Conservation (phyloP, 345 rosid species). For the Chamaenerion angustifolium region DNA sequence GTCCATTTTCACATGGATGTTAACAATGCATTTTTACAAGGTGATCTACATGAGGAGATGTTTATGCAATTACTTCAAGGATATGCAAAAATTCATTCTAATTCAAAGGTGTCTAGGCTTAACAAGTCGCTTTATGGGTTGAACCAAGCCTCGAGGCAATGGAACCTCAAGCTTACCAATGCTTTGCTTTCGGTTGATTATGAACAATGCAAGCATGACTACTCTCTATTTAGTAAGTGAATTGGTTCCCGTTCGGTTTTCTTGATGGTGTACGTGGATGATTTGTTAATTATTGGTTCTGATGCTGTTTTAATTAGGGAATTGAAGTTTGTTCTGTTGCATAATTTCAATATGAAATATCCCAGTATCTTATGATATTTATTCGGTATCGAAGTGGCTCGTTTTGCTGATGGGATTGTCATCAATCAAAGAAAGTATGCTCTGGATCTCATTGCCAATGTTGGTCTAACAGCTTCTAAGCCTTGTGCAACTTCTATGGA, state of each 20-base stretch:
- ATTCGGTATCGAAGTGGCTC: neutral
- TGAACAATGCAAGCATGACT: neutral
- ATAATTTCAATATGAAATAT: too few species aligned
- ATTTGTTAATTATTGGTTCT: too few species aligned
- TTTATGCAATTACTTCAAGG: neutral
- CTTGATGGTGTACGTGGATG: neutral
- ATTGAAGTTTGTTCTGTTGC: too few species aligned
- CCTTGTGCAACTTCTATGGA: neutral
- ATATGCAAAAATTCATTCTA: neutral
- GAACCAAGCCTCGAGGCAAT: neutral
- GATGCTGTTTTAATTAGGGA: too few species aligned
- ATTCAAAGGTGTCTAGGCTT: neutral
- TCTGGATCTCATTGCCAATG: too few species aligned
- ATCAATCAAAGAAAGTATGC: too few species aligned
- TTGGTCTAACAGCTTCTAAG: too few species aligned
- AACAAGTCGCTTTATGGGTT: slow-evolving; percentile 1
- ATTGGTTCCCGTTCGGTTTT: too few species aligned
- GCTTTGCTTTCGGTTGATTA: neutral
- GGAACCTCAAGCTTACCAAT: neutral
- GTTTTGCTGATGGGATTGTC: too few species aligned
- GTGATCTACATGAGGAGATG: neutral
- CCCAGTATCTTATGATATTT: neutral
- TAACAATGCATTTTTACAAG: neutral
- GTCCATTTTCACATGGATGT: neutral
- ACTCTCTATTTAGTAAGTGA: neutral